phyloP scores from a whole-genome alignment of 1,284 basidiomycete species.

The Puccinia brachypodii region DNA sequence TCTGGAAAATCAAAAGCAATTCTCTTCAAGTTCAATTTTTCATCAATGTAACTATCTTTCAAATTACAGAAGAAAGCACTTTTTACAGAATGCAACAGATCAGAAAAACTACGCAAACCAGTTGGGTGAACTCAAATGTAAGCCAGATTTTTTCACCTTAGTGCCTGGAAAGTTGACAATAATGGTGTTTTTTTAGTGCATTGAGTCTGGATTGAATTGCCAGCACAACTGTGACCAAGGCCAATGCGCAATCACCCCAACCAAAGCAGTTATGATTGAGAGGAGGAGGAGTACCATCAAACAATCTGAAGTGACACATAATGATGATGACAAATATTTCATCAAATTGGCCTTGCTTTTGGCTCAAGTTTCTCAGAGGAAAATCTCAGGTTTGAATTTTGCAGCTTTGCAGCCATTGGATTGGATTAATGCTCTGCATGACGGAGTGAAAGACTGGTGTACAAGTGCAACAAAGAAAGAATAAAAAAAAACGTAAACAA shows the following conservation, averaged over 20 bases:
- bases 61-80: too few species aligned
- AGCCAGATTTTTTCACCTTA: too few species aligned
- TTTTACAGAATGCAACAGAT: too few species aligned
- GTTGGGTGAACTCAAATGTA: too few species aligned
- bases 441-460: background rate
- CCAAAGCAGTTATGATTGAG: background rate
- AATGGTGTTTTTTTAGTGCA: too few species aligned
- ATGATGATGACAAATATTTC: background rate
- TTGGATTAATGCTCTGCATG: slow-evolving; percentile 2
- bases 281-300: background rate
- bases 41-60: too few species aligned
- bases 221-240: background rate
- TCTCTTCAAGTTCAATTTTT: too few species aligned
- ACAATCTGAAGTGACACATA: background rate
- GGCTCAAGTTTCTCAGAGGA: background rate
- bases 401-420: background rate
- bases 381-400: background rate
- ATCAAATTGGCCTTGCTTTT: background rate
- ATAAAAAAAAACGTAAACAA: background rate
- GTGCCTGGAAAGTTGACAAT: too few species aligned
- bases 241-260: background rate
- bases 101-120: too few species aligned
- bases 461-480: background rate
- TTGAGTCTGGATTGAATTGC: background rate
- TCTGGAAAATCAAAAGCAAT: too few species aligned